Conservation (phyloP, 148 eudicot species). For the Fagopyrum homotropicum region DNA sequence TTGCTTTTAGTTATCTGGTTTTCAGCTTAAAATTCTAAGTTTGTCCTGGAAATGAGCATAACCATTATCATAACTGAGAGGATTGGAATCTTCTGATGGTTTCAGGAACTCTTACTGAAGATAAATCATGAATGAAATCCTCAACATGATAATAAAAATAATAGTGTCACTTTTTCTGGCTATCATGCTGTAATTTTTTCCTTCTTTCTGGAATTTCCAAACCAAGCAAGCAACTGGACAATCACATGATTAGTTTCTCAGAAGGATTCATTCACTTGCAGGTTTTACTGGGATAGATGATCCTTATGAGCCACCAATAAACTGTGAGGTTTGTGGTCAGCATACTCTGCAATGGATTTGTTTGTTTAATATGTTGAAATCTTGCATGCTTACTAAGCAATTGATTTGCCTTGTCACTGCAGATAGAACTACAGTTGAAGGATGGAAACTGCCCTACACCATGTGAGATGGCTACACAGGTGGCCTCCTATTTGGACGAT, state of each 20-base stretch:
- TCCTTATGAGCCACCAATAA: conserved; percentile 82
- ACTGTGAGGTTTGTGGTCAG: conserved; percentile 63
- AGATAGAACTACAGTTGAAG: conserved; percentile 58
- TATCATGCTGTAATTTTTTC: too few species aligned
- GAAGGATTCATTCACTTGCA: conserved; percentile 23
- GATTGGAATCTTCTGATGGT: neutral
- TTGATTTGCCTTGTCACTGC: conserved; percentile 10
- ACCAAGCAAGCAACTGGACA: too few species aligned
- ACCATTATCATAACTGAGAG: neutral
- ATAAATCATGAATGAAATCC: neutral
- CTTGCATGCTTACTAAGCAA: neutral
- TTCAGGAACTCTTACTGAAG: neutral
- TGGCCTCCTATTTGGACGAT: conserved; percentile 67
- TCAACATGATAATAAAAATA: neutral
- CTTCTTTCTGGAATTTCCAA: too few species aligned
- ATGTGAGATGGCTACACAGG: conserved; percentile 63
- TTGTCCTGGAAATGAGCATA: neutral
- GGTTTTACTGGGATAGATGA: conserved; percentile 97
- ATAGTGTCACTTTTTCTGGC: neutral
- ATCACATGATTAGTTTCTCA: neutral
- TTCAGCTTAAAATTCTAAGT: neutral
- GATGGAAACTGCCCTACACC: conserved; percentile 65
- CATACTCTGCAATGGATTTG: neutral
- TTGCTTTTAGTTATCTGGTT: neutral
- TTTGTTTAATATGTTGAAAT: neutral